Base-by-base conservation (phyloP, 352 stramenopile species). In the Pythium scleroteichum region DNA sequence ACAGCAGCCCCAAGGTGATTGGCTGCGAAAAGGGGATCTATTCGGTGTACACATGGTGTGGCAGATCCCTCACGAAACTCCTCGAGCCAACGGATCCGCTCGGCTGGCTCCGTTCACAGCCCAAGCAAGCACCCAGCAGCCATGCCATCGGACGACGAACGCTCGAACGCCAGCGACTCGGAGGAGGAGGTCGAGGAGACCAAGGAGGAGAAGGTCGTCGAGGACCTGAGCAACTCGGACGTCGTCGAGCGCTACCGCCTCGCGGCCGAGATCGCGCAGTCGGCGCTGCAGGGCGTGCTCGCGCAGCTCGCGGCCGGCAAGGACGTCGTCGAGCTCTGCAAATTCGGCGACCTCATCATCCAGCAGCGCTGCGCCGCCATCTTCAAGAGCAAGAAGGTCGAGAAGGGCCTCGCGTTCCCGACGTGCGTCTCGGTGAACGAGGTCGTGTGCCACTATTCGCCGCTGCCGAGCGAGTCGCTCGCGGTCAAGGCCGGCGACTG, bases 391-490 rank as follows among this genome's bases (percentile, higher is more conserved):
- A 98, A 97, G 76, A 90, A 96, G 61, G 82, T 99, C 6, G 94
- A 99, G 72, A 99, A 99, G 76, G 98, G 98, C 47, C 87, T 99
- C 58, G 97, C 98, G 12, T 99, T 99, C 80, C 98, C 98, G 9
- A 99, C 98, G 46, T 99, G 92, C 67, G 83, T 99, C 26, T 99
- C 94, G 55, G 93, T 99, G 19, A 99, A 99, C 79, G 97, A 99
- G 71, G 82, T 97, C 53, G 89, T 99, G 44, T 99, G 97, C 82
- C 98, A 99, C 82, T 97, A 92, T 78, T 99, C 95, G 49, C 98
- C 98, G 2, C 82, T 99, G 33, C 58, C 79, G n/a, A 91, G 69
- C 48, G 90, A 98, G 53, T 97, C 85, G 23, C 47, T 88, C 40
- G 64, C 40, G 32, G 63, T 95, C 24, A 76, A 92, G 75, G 87